Conservation (phyloP, 2,329 filamentous ascomycete genomes). For the Trichoderma polysporum region DNA sequence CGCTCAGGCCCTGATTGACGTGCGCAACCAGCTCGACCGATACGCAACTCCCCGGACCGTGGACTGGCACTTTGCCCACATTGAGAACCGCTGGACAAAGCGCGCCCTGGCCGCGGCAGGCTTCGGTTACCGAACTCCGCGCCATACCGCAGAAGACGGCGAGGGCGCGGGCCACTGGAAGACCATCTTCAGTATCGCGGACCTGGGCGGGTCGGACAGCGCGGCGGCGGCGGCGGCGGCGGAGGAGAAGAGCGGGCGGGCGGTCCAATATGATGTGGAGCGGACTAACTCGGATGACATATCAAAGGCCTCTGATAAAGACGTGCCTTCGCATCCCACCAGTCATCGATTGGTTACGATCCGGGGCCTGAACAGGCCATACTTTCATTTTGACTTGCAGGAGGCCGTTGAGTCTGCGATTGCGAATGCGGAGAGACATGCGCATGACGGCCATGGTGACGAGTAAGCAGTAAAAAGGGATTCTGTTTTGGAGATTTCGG, state of each 20-base stretch:
- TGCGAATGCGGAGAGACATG: slow-evolving; percentile 33
- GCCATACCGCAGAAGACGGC: slow-evolving; percentile 24
- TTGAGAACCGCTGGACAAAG: slow-evolving; percentile 56
- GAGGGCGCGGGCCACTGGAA: slow-evolving; percentile 47
- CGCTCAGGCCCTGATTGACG: slow-evolving; percentile 54
- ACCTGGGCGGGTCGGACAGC: slow-evolving; percentile 71
- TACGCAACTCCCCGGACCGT: slow-evolving; percentile 48
- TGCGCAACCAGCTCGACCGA: slow-evolving; percentile 53
- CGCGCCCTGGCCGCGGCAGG: slow-evolving; percentile 55
- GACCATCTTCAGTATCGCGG: slow-evolving; percentile 89
- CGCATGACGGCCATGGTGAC: not conserved
- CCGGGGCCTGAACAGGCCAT: slow-evolving; percentile 50
- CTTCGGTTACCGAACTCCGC: slow-evolving; percentile 46
- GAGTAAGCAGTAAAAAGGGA: not conserved
- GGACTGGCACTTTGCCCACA: slow-evolving; percentile 53
- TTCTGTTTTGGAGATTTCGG: too few species aligned
- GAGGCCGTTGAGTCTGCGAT: slow-evolving; percentile 49
- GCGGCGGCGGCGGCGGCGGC: slow-evolving; percentile 55
- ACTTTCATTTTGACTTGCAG: slow-evolving; percentile 53
- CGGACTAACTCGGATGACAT: slow-evolving; percentile 27
- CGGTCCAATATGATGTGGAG: slow-evolving; percentile 32
- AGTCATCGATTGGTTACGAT: slow-evolving; percentile 39
- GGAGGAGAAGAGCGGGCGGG: slow-evolving; percentile 53
- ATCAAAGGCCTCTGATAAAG: slow-evolving; percentile 30
- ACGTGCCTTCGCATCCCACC: slow-evolving; percentile 30